phyloP scores from a whole-genome alignment of 805 yeast genomes.

The Candida coquimbonensis region DNA sequence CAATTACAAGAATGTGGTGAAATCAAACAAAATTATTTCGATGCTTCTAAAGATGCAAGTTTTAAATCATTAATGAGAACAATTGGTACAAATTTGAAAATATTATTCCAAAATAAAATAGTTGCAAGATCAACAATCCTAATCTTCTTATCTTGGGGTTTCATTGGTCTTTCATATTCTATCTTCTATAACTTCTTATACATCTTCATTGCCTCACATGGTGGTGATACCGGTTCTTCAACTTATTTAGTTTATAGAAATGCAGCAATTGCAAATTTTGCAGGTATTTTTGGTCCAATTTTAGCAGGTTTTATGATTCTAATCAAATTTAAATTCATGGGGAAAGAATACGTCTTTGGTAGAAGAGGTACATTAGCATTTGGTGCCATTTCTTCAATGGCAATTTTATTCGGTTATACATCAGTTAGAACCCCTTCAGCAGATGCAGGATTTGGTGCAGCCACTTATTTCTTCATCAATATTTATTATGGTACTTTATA shows the following conservation, averaged over 20 bases:
- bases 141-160: constrained; percentile 44
- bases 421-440: constrained; percentile 46
- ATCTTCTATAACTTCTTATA: constrained; percentile 47
- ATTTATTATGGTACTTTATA: constrained; percentile 53
- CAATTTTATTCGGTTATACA: constrained; percentile 55
- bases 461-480: constrained; percentile 41
- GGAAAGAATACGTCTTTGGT: constrained; percentile 29
- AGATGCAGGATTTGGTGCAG: constrained; percentile 44
- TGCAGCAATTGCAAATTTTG: constrained; percentile 37
- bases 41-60: constrained; percentile 13
- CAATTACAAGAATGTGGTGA: constrained; percentile 40
- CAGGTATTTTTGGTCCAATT: constrained; percentile 44
- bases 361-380: constrained; percentile 50
- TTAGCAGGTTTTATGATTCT: constrained; percentile 34
- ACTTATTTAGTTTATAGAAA: constrained; percentile 39
- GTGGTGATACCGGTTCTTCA: constrained; percentile 38
- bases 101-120: constrained; percentile 36
- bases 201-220: constrained; percentile 41
- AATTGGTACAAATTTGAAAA: constrained; percentile 31
- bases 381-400: constrained; percentile 49
- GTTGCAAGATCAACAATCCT: constrained; percentile 37
- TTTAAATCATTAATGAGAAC: constrained; percentile 12
- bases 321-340: constrained; percentile 10
- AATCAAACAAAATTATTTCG: constrained; percentile 24
- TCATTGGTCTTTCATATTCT: constrained; percentile 48